phyloP scores from a whole-genome alignment of 2,329 filamentous ascomycete genomes.

The Blastomyces gilchristii region DNA sequence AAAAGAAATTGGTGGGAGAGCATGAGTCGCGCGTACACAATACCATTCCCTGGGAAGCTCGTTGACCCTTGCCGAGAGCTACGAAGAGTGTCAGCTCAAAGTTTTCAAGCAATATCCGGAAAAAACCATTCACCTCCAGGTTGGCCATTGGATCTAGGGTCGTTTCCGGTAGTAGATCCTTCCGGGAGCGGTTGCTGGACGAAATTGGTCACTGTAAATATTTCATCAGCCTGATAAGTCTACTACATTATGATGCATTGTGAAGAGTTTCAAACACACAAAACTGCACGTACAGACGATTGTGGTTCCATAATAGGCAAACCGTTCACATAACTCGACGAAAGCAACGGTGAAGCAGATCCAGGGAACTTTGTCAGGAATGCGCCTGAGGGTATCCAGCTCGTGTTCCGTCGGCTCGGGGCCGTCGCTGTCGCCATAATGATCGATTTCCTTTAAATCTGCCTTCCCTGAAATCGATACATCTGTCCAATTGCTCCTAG shows the following conservation, averaged over 20 bases:
- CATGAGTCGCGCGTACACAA: constrained; percentile 29
- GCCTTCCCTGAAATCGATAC: neutral
- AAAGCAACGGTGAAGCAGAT: constrained; percentile 59
- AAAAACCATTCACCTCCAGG: constrained; percentile 28
- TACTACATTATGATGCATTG: neutral
- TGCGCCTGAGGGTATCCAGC: constrained; percentile 25
- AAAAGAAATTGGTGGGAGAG: neutral
- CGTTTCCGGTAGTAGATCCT: constrained; percentile 46
- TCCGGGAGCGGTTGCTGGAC: constrained; percentile 46
- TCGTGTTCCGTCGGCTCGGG: constrained; percentile 25
- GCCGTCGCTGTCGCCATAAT: neutral
- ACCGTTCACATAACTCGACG: constrained; percentile 64
- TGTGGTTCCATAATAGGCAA: constrained; percentile 64
- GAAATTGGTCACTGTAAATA: constrained; percentile 46
- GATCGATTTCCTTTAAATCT: neutral
- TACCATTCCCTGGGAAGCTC: constrained; percentile 42
- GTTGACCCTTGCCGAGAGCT: constrained; percentile 49
- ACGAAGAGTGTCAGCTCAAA: constrained; percentile 38
- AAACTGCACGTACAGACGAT: constrained; percentile 46
- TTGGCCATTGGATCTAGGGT: constrained; percentile 15
- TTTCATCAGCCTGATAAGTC: neutral
- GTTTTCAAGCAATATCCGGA: neutral
- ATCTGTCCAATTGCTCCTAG: neutral
- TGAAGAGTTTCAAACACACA: neutral
- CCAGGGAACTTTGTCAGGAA: constrained; percentile 45